These are phyloP conservation scores for Salvia sclarea DNA, from an alignment of 305 asterid genomes.

Conservation along the genomic window DNA sequence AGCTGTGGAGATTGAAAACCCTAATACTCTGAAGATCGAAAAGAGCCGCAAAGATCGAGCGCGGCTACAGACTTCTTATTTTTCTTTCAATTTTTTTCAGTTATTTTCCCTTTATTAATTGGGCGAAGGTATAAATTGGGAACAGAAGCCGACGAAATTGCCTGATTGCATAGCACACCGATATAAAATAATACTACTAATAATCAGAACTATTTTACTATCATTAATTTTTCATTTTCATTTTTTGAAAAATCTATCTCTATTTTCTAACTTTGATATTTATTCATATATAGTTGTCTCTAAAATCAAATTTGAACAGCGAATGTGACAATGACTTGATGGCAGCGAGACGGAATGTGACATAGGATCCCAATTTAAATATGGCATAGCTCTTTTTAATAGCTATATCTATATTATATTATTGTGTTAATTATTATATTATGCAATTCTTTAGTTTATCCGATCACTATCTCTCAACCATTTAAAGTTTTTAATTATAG, in stretches of 20 bases:
- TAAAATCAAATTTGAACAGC: neutral
- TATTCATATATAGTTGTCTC: neutral
- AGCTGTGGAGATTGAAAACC: constrained; percentile 43
- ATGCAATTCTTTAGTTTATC: too few relatives aligned
- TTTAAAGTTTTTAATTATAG: too few relatives aligned
- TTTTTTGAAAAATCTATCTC: too few relatives aligned
- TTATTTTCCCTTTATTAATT: neutral
- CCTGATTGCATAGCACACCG: neutral
- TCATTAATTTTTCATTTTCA: neutral
- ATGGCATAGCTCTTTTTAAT: too few relatives aligned
- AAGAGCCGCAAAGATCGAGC: constrained; percentile 25
- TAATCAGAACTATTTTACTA: neutral
- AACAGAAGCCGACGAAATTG: constrained; percentile 16
- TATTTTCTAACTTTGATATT: too few relatives aligned
- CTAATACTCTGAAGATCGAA: constrained; percentile 49
- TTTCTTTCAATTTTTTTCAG: constrained; percentile 17
- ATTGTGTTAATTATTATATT: too few relatives aligned
- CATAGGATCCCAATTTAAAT: too few relatives aligned
- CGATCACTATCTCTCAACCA: too few relatives aligned
- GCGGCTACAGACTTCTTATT: constrained; percentile 32
- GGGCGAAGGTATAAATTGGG: constrained; percentile 8
- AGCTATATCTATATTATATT: too few relatives aligned
- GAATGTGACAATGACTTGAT: neutral
- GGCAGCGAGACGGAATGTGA: too few relatives aligned
- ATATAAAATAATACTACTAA: too few relatives aligned